Base-by-base conservation (phyloP, 2,329 filamentous ascomycete species). In the Phaeosphaeriaceae sp. region DNA sequence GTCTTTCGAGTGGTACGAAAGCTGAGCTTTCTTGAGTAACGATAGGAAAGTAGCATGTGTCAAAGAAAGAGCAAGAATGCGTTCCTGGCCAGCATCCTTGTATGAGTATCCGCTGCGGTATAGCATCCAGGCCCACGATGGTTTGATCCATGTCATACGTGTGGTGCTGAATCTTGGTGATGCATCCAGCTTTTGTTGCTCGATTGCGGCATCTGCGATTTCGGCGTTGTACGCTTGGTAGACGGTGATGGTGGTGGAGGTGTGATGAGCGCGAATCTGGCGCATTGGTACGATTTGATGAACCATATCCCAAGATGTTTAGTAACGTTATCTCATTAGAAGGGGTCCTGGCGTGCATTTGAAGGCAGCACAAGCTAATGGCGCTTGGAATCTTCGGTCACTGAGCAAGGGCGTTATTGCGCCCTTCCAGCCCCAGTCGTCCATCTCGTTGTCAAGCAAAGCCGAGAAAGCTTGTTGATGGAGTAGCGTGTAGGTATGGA, bases 131-230 rank as follows among this genome's bases (percentile, higher is more conserved):
- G 79, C 77, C 82, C 86, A 89, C 57, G 82, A 85, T 0, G 86
- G 86, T 67, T 89, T 89, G 63, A 89, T 83, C 87, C 87, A 89
- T 3, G 86, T 89, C 86, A 88, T 88, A 51, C 86, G 82, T 1
- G 73, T 73, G n/a, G 77, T 76, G 15, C 74, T 78, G 75, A 88
- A 89, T 7, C 79, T 74, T 2, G 84, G 78, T 0, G 83, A 85
- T 0, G 84, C 82, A 48, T 81, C 74, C 42, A 89, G 81, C 9
- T 76, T 81, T 65, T 88, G 85, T 1, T 75, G 54, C 2, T 73
- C 52, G 7, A 88, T 78, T 5, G 86, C 86, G 3, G 84, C 77
- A 15, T 74, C 60, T 17, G 86, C 86, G 67, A 88, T 89, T 44
- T 75, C 64, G 20, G 73, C 41, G 24, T 80, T 81, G 74, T 88